Percentiles rank a stretch among this genome's conserved stretches.
Evolutionary conservation across 768 basidiomycete species (phyloP).

Genomic region (Tulasnella sp.): DNA sequence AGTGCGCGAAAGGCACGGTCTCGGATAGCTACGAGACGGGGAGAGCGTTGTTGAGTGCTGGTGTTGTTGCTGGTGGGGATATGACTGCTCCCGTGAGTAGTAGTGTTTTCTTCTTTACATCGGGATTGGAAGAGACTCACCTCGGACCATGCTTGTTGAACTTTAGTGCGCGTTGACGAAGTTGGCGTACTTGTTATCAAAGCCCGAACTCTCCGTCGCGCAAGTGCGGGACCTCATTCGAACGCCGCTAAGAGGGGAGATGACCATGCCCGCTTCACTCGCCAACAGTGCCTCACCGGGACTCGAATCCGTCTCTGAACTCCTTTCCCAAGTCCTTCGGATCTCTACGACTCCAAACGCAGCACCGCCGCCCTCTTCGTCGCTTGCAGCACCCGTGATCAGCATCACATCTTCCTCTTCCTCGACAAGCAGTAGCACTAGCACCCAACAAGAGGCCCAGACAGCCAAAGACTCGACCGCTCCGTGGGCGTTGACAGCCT

Average conservation of each 20-base stretch:
- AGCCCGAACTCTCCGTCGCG: conserved; percentile 57
- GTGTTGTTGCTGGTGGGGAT: conserved; percentile 77
- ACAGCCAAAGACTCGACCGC: conserved; percentile 38
- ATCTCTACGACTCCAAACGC: conserved; percentile 12
- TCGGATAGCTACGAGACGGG: conserved; percentile 79
- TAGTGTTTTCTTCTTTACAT: not conserved
- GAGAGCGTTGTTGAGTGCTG: conserved; percentile 55
- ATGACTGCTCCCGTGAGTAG: conserved; percentile 86
- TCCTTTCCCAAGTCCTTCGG: conserved; percentile 24
- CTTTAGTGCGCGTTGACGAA: conserved; percentile 80
- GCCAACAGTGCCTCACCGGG: conserved; percentile 32
- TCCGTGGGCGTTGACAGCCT: conserved; percentile 71
- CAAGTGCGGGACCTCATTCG: conserved; percentile 70
- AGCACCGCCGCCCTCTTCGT: not conserved
- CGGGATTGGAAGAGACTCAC: not conserved
- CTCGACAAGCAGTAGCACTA: conserved; percentile 5
- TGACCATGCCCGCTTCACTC: conserved; percentile 49
- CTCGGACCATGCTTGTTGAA: not conserved
- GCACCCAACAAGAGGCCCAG: conserved; percentile 21
- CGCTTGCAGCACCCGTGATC: not conserved
- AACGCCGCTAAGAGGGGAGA: conserved; percentile 79
- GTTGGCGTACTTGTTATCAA: conserved; percentile 81
- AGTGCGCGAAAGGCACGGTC: conserved; percentile 81
- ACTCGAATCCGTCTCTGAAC: conserved; percentile 22
- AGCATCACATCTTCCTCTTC: not conserved